Base-by-base conservation (phyloP, 2,329 filamentous ascomycete species). In the Ophiostoma tasmaniense region DNA sequence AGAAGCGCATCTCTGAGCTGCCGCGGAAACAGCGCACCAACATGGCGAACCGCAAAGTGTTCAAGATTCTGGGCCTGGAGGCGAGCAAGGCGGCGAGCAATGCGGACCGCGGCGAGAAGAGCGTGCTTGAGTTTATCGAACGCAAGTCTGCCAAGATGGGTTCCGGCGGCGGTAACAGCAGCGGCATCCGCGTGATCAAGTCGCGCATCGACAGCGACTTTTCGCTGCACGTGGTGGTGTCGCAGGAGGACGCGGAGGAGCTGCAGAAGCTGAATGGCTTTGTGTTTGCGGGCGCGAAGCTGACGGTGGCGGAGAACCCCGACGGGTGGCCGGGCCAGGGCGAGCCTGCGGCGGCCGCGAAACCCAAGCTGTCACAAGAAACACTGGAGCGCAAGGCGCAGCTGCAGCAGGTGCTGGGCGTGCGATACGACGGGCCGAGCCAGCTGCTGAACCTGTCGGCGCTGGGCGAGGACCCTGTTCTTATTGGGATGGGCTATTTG, bases 401-500 rank as follows among this genome's bases (percentile, higher is more conserved):
- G 73, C 84, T 97, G 70, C 87, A 87, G 73, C 79, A 81, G 20
- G 89, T 97, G 71, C 83, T 99, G 17, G 84, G 84, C 68, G 84
- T 86, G 68, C 89, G 95, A 66, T 98, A 97, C 79, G 82, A 90
- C 71, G 79, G 84, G 20, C 82, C 83, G 7, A 81, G 82, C 67
- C 97, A 96, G 78, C 81, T 97, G 0, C 84, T 98, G 52, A 88
- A 96, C 75, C 86, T 99, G 11, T 93, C 92, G n/a, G 82, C 85
- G 0, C 85, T 98, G 11, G 89, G 86, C 39, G 81, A 85, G 65
- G 94, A 98, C 74, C 80, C 87, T 1, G 86, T 89, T 70, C 84
- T 98, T 4, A 82, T 88, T 68, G 82, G 85, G 59, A 88, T 93
- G 78, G 91, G 91, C 50, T 90, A 94, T 75, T 93, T 96, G 76